Evolutionary conservation across 1,284 basidiomycete genomes (phyloP).

Genomic region (Pyrrhoderma noxium): DNA sequence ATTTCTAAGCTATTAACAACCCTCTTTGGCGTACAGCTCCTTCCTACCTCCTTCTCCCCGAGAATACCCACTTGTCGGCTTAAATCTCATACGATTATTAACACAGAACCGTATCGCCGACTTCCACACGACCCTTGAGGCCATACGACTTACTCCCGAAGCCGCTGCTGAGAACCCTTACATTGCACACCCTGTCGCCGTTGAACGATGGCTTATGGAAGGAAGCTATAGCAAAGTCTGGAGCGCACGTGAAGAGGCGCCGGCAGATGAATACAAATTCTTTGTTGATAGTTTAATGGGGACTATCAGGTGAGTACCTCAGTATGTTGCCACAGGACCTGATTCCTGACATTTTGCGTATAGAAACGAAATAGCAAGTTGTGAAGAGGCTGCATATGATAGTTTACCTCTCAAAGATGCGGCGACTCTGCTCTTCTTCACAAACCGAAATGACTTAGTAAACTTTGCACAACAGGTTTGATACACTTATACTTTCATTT

Average conservation of each 20-base stretch:
- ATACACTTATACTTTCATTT: background rate
- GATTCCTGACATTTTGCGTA: background rate
- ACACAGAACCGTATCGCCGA: slow-evolving; percentile 96
- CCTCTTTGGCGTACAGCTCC: slow-evolving; percentile 37
- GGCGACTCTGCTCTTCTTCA: slow-evolving; percentile 83
- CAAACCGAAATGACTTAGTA: slow-evolving; percentile 67
- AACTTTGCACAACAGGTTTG: slow-evolving; percentile 70
- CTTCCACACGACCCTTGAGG: slow-evolving; percentile 98
- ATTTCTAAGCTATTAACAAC: background rate
- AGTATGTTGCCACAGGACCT: background rate
- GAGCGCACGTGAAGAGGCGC: slow-evolving; percentile 86
- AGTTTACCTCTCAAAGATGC: slow-evolving; percentile 84
- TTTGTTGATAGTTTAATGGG: slow-evolving; percentile 89
- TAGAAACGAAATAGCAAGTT: slow-evolving; percentile 90
- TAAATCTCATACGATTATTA: slow-evolving; percentile 90
- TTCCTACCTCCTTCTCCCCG: slow-evolving; percentile 76
- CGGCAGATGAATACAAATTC: slow-evolving; percentile 82
- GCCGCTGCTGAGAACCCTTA: slow-evolving; percentile 70
- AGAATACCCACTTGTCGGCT: slow-evolving; percentile 84
- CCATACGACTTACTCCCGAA: slow-evolving; percentile 73
- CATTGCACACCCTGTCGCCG: slow-evolving; percentile 80
- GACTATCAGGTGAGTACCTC: slow-evolving; percentile 67
- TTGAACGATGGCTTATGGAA: slow-evolving; percentile 98
- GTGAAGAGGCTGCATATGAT: slow-evolving; percentile 86
- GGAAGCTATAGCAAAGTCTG: slow-evolving; percentile 98